These are phyloP conservation scores for Psilocybe cubensis DNA, from an alignment of 768 basidiomycete species.

Conservation along the genomic window DNA sequence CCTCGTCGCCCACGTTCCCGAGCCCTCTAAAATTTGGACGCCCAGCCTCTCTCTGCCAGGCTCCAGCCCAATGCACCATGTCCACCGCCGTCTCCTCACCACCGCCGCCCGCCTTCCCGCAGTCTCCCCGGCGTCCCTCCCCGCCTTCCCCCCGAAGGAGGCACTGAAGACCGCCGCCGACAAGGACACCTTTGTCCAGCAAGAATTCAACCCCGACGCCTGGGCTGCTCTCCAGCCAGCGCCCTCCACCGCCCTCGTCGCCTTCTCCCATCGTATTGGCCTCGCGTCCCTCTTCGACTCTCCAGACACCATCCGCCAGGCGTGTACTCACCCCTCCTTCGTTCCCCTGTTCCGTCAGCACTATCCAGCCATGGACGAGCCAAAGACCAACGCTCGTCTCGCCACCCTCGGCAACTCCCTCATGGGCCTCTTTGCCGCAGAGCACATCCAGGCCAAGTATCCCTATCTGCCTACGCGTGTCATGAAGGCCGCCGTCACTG, in stretches of 20 bases:
- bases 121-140: conserved; percentile 57
- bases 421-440: conserved; percentile 88
- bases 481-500: conserved; percentile 88
- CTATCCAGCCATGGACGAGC: conserved; percentile 54
- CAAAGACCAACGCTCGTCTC: conserved; percentile 76
- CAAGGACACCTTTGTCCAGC: conserved; percentile 34
- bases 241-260: conserved; percentile 69
- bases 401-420: conserved; percentile 82
- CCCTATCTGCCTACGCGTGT: conserved; percentile 93
- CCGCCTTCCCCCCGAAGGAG: conserved; percentile 66
- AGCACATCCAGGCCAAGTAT: conserved; percentile 78
- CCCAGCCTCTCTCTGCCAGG: neutral
- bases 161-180: conserved; percentile 32
- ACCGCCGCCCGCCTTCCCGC: conserved; percentile 53
- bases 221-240: conserved; percentile 79
- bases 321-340: conserved; percentile 82
- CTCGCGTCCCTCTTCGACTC: conserved; percentile 59
- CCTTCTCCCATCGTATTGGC: conserved; percentile 79
- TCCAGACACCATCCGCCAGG: conserved; percentile 63
- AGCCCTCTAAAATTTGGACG: conserved; percentile 31
- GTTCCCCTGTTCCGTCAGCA: conserved; percentile 56
- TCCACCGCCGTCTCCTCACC: conserved; percentile 52
- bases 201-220: conserved; percentile 61
- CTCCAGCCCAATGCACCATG: conserved; percentile 54
- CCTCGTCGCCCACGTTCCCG: too few species aligned